Conservation (phyloP, 2,329 filamentous ascomycete species). For the Pseudonectria buxi region DNA sequence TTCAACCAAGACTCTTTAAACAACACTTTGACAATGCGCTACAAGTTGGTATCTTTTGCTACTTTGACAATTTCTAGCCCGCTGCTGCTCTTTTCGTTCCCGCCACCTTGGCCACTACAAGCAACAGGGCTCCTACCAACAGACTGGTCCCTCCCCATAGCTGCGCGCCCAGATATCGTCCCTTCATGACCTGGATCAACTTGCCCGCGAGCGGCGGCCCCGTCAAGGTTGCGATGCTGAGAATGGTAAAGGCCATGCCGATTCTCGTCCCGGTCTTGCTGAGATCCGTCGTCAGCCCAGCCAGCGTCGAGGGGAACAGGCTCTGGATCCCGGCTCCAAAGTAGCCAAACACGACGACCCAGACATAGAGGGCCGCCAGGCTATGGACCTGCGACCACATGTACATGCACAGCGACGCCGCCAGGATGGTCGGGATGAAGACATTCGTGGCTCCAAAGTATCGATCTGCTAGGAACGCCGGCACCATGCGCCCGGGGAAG, state of each 20-base stretch:
- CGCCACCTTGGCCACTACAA: slow-evolving; percentile 33
- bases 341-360: slow-evolving; percentile 58
- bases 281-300: slow-evolving; percentile 44
- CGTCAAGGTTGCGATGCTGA: slow-evolving; percentile 46
- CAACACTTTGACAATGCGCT: too few species aligned
- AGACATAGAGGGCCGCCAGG: slow-evolving; percentile 41
- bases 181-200: slow-evolving; percentile 37
- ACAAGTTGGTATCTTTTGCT: neutral
- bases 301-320: slow-evolving; percentile 51
- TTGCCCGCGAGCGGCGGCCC: slow-evolving; percentile 50
- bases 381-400: slow-evolving; percentile 47
- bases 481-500: slow-evolving; percentile 47
- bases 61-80: neutral
- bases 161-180: slow-evolving; percentile 44
- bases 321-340: slow-evolving; percentile 57
- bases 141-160: slow-evolving; percentile 41
- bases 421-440: slow-evolving; percentile 43
- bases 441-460: slow-evolving; percentile 49
- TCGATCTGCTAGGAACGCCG: slow-evolving; percentile 48
- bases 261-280: slow-evolving; percentile 49
- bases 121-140: slow-evolving; percentile 35
- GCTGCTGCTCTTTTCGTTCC: slow-evolving; percentile 13
- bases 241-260: slow-evolving; percentile 54
- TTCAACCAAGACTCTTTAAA: too few species aligned
- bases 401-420: slow-evolving; percentile 38